Base-by-base conservation (phyloP, 2,329 filamentous ascomycete species). In the Fusarium mundagurra region DNA sequence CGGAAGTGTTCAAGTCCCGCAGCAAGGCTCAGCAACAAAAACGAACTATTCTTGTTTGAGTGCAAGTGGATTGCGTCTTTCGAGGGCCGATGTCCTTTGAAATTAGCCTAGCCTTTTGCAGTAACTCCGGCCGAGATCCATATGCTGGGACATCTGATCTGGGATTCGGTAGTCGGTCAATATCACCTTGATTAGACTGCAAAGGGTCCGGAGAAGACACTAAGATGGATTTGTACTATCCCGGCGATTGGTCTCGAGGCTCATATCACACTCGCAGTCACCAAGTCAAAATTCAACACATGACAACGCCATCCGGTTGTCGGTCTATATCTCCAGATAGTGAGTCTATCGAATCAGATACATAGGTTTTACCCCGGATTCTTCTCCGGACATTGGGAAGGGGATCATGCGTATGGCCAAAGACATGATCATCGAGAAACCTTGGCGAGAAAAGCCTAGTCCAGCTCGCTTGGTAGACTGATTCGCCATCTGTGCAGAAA, bases 281-380 rank as follows among this genome's bases (percentile, higher is more conserved):
- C 14, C 3, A 0, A n/a, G 27, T n/a, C 20, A 6, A 22, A 5
- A 31, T n/a, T n/a, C 3, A 1, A 13, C 14, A 31, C 16, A 31
- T 48, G 6, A n/a, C 9, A 31, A n/a, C 7, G 0, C 45, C 3
- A 5, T 48, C 4, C 27, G 45, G 45, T n/a, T 48, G 20, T 48
- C 45, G 20, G 27, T 2, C 4, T 8, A n/a, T 48, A 9, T 48
- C 20, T 10, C 7, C 14, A 31, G 27, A n/a, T 12, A 17, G 11
- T 6, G 1, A 17, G 5, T 9, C 10, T 31, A n/a, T 31, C 45
- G 45, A 31, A 48, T 31, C 27, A 48, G 20, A 48, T 31, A 17
- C 18, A 13, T 16, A 22, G 27, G 27, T 29, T 6, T 22, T 48
- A 48, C 45, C 45, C 27, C 27, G 3, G 14, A 31, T 31, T 48